Evolutionary conservation across 169 alveolate species (phyloP), one percentile per base, ranked within the genome.

Genomic region (Toxoplasma gondii): DNA sequence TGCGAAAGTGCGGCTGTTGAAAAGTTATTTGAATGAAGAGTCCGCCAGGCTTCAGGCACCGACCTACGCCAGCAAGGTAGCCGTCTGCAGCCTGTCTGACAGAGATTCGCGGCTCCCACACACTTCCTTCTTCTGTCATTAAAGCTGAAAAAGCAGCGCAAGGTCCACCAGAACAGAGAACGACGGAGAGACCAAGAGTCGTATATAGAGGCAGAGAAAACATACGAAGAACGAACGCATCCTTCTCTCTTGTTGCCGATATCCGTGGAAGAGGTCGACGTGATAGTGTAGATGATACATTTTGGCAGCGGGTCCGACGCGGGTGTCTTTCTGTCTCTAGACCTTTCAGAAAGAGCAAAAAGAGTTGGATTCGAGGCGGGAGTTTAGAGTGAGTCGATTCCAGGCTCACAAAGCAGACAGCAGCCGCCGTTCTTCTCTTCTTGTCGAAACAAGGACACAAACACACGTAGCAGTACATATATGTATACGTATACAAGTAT

Each of bases 1-100:
- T 19, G 22, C 86, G 39, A 38, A 78, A 78, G 44, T 78, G 86
- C 10, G 86, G 86, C 24, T 78, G 86, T 16, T 78, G 86, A 38
- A 78, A 78, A 4, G 86, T 78, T 41, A 78, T 78, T 38, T 78
- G 86, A n/a, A 78, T 31, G 86, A 78, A 78, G n/a, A 78, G 39
- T 9, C 83, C 83, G 16, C 86, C 86, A 7, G 49, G 86, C 7
- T 78, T 78, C 2, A 78, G 86, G 43, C 86, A 78, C 1, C 49
- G 49, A 4, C 39, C 2, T 17, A 78, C 86, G 7, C 86, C 86
- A 10, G 49, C 86, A 12, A 78, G 45, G 24, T 36, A 78, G 9
- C 86, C 22, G 49, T 78, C 86, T 45, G 45, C 86, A 5, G 39
- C 86, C 29, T 19, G 44, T 78, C 86, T 41, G 10, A 78, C 86